Base-by-base conservation (phyloP, 768 basidiomycete species). In the Pleurotus giganteus region DNA sequence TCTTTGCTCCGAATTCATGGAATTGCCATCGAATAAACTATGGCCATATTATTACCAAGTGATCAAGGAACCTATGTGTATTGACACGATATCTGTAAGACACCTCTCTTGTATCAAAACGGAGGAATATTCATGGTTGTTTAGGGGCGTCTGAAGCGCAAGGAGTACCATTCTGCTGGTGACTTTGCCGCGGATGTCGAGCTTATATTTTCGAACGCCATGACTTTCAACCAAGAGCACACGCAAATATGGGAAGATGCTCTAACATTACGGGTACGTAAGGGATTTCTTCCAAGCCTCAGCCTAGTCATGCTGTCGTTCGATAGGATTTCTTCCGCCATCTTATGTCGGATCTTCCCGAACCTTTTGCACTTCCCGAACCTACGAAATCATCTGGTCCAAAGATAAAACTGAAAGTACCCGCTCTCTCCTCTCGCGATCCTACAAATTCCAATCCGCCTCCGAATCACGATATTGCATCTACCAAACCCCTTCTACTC, bases 151-250 rank as follows among this genome's bases (percentile, higher is more conserved):
- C 74, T 96, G 59, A 87, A 91, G 64, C 82, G 82, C 54, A 89
- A 92, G 65, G 86, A 89, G 60, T 98, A 96, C 65, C 63, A 66
- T 19, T 80, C 76, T 2, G 72, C 81, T 4, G 74, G 79, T 3
- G 86, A 88, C 23, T 96, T 95, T 63, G 86, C 88, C 41, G 82
- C 82, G 7, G 95, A 98, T 56, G 88, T 95, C 12, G 91, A 94
- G 62, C 79, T 94, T 37, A 88, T 98, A 23, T 96, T 94, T 70
- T 81, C 84, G 5, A 98, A 98, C 66, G 95, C 94, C 8, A 76
- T 91, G 66, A 71, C 80, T 55, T 98, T 94, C 72, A 98, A 98
- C 61, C 85, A 83, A 63, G 94, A 96, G 26, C 84, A 88, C 63
- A 91, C 88, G 24, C 79, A 71, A 53, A 89, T 94, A 26, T 93